A percentile compares a stretch with the other conserved stretches of the same genome.
Evolutionary conservation across 306 rosid species (phyloP).

Genomic region (Betula pendula): DNA sequence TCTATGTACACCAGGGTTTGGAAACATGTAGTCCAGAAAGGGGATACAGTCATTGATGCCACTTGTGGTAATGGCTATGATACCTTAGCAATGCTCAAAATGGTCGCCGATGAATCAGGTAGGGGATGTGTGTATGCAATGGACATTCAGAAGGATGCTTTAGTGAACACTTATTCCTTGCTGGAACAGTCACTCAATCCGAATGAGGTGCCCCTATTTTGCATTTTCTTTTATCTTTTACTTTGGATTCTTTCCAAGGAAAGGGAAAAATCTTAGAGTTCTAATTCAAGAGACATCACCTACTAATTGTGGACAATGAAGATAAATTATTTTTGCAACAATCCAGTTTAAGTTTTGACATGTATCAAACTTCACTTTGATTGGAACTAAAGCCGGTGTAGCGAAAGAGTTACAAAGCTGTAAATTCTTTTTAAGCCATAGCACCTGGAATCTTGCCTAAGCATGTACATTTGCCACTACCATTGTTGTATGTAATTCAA

Average conservation of each 20-base stretch:
- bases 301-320: background rate
- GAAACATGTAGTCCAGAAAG: conserved; percentile 65
- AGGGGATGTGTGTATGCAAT: conserved; percentile 62
- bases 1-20: conserved; percentile 57
- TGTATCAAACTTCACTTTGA: background rate
- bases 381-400: background rate
- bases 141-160: conserved; percentile 81
- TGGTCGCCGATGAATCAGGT: conserved; percentile 72
- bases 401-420: background rate
- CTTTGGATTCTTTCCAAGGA: background rate
- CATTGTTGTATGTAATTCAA: background rate
- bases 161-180: conserved; percentile 55
- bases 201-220: conserved; percentile 45
- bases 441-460: background rate
- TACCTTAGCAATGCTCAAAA: conserved; percentile 70
- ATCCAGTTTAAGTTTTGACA: background rate
- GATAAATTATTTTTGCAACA: background rate
- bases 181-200: conserved; percentile 54
- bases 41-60: conserved; percentile 83
- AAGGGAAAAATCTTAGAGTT: background rate
- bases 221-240: background rate
- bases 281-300: background rate
- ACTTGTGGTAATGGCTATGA: conserved; percentile 93
- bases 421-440: background rate
- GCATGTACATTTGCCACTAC: background rate